Base-by-base conservation (phyloP, 805 yeast genomes). In the Myxozyma melibiosi region DNA sequence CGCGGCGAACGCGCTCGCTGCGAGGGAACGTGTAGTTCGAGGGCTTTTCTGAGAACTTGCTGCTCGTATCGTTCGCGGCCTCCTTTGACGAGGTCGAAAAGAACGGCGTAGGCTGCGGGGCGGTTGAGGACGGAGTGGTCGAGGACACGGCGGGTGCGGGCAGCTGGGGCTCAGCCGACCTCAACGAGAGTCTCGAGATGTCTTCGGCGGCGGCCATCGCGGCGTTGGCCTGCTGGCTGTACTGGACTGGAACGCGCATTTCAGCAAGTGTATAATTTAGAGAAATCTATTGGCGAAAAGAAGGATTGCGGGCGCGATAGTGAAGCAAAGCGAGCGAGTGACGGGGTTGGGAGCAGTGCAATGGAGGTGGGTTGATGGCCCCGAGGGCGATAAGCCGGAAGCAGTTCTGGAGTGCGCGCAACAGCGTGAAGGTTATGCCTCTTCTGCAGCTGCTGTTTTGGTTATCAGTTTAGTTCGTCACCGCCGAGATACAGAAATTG, bases 1-100 rank as follows among this genome's bases (percentile, higher is more conserved):
- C 47, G 16, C 50, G 16, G n/a, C 45, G 40, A 39, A 53, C 55
- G 34, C 62, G 52, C 50, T 58, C 53, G 30, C 55, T 38, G 38
- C 46, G 57, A 28, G 57, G 57, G 34, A 46, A 53, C 8, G 60
- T 20, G 60, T 24, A 56, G 38, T 31, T 24, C 30, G 56, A 31
- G 24, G 50, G 45, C 6, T 31, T 27, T 13, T 35, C 55, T n/a
- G 50, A 6, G 20, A 30, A 31, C 20, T 5, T 22, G 11, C 45
- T 9, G 7, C 39, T 4, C n/a, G 49, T 35, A 43, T 8, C 34
- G 35, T 34, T 38, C n/a, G 43, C 13, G n/a, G 51, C 13, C 3
- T 31, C 40, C 34, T 34, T 51, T 30, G 27, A 53, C 27, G 35
- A n/a, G 50, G 37, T 51, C 24, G 34, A 30, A 25, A 51, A 51